Base-by-base conservation (phyloP, 495 filamentous ascomycete genomes). In the Aspergillus kassunensis region DNA sequence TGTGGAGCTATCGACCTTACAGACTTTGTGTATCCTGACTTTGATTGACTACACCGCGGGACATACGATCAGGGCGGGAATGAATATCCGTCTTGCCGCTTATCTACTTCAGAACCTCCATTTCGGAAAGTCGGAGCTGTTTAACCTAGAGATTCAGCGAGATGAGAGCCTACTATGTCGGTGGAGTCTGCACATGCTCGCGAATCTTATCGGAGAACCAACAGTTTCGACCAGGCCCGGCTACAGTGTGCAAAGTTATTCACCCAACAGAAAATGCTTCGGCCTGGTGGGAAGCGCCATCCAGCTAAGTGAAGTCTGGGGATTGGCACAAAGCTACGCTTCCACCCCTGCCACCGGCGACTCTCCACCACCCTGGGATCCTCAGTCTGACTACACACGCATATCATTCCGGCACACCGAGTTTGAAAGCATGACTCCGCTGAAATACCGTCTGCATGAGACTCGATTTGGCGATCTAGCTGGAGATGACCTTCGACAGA, bases 111-210 rank as follows among this genome's bases (percentile, higher is more conserved):
- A 43, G 7, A 51, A 44, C 24, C 9, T 51, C 3, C 29, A 19
- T 8, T 23, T 51, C 30, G 30, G 49, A 16, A 36, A 13, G 7
- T 3, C 40, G 3, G 40, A 51, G 33, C 9, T 51, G 20, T n/a
- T 30, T 0, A 43, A 51, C 30, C 18, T 51, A 21, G 49, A 51
- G 39, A 25, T 36, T 36, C 39, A 51, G 19, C 18, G 6, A 15
- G 49, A 51, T 27, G 49, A 51, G 29, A 39, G 39, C 7, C 1
- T 51, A 5, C 39, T 51, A 8, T 42, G 40, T 8, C 39, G 49
- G 12, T 51, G 49, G 49, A 51, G 49, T 27, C 40, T 51, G 2
- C 49, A 51, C 19, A 51, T 51, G 49, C 49, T 51, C 6, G 49
- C 35, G 13, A 51, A 44, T 13, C 39, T 51, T 2, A 24, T 51